Evolutionary conservation across 2,329 filamentous ascomycete species (phyloP).

Genomic region (Tolypocladium album): DNA sequence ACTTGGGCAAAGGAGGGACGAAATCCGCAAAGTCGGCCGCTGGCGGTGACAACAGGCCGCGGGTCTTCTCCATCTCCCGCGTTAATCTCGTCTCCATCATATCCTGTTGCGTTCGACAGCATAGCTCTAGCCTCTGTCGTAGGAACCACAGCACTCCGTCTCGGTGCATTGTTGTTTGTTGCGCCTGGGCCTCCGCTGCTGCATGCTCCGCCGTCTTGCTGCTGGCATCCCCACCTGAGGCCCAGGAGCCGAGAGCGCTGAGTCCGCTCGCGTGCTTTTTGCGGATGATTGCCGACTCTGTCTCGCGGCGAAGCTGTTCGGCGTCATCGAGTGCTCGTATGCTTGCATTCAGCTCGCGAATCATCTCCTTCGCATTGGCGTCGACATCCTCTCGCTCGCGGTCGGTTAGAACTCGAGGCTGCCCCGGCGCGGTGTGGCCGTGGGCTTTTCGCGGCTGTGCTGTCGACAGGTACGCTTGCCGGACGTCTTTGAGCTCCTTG

Average conservation of each 20-base stretch:
- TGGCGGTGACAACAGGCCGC: slow-evolving; percentile 53
- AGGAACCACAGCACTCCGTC: slow-evolving; percentile 81
- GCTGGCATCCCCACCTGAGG: slow-evolving; percentile 44
- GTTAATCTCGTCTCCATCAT: slow-evolving; percentile 90
- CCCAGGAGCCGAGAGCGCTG: slow-evolving; percentile 55
- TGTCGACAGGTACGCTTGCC: slow-evolving; percentile 84
- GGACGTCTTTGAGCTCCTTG: slow-evolving; percentile 68
- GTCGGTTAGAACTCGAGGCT: slow-evolving; percentile 57
- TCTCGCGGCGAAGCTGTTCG: slow-evolving; percentile 70
- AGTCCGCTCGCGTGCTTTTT: slow-evolving; percentile 58
- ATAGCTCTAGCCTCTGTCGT: slow-evolving; percentile 62
- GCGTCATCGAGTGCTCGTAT: slow-evolving; percentile 73
- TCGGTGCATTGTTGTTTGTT: slow-evolving; percentile 57
- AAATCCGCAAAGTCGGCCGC: slow-evolving; percentile 22
- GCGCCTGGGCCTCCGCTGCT: slow-evolving; percentile 58
- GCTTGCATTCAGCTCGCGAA: slow-evolving; percentile 74
- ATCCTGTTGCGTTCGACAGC: slow-evolving; percentile 65
- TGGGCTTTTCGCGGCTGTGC: slow-evolving; percentile 51
- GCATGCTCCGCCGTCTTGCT: slow-evolving; percentile 54
- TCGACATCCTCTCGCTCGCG: slow-evolving; percentile 79
- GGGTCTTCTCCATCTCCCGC: slow-evolving; percentile 80
- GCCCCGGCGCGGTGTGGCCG: slow-evolving; percentile 32
- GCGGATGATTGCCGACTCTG: slow-evolving; percentile 57
- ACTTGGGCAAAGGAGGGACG: slow-evolving; percentile 9
- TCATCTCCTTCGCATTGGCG: slow-evolving; percentile 71